phyloP scores from a whole-genome alignment of 1,139 yeast genomes.

The Yamadazyma friedrichii region DNA sequence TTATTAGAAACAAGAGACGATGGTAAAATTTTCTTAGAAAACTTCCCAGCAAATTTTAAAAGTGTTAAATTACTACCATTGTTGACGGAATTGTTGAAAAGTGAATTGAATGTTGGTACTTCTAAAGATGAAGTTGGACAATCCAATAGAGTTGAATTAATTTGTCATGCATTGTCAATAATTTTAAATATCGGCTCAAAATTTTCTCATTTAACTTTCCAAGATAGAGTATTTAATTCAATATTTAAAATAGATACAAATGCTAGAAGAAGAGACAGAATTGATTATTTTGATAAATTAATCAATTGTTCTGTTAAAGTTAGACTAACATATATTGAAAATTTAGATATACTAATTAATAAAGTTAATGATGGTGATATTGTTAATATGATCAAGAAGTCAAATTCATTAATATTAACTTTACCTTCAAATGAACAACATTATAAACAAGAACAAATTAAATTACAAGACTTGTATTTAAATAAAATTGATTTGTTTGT shows the following conservation, averaged over 20 bases:
- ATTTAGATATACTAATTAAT: slow-evolving; percentile 50
- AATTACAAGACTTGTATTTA: slow-evolving; percentile 59
- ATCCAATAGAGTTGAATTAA: slow-evolving; percentile 26
- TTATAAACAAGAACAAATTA: slow-evolving; percentile 31
- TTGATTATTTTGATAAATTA: slow-evolving; percentile 37
- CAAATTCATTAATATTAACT: slow-evolving; percentile 30
- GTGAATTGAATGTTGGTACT: slow-evolving; percentile 28
- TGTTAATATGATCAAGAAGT: slow-evolving; percentile 29
- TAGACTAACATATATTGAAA: slow-evolving; percentile 49
- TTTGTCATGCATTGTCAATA: slow-evolving; percentile 56
- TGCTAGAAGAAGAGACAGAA: slow-evolving; percentile 34
- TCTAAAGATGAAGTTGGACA: slow-evolving; percentile 15
- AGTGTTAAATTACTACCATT: slow-evolving; percentile 77
- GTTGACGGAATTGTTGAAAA: slow-evolving; percentile 45
- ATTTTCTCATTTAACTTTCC: slow-evolving; percentile 74
- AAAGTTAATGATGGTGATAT: slow-evolving; percentile 52
- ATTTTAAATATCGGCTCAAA: slow-evolving; percentile 63
- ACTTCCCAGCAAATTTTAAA: slow-evolving; percentile 69
- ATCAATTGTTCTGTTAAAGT: slow-evolving; percentile 33
- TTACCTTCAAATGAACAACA: slow-evolving; percentile 25
- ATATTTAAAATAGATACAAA: slow-evolving; percentile 31
- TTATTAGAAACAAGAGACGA: slow-evolving; percentile 32
- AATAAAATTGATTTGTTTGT: slow-evolving; percentile 43
- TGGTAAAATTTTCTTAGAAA: slow-evolving; percentile 45
- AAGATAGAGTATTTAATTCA: slow-evolving; percentile 56